Percentiles rank a stretch among this genome's conserved stretches.
phyloP scores from a whole-genome alignment of 2,329 filamentous ascomycete species.

The Claviceps sorghi region DNA sequence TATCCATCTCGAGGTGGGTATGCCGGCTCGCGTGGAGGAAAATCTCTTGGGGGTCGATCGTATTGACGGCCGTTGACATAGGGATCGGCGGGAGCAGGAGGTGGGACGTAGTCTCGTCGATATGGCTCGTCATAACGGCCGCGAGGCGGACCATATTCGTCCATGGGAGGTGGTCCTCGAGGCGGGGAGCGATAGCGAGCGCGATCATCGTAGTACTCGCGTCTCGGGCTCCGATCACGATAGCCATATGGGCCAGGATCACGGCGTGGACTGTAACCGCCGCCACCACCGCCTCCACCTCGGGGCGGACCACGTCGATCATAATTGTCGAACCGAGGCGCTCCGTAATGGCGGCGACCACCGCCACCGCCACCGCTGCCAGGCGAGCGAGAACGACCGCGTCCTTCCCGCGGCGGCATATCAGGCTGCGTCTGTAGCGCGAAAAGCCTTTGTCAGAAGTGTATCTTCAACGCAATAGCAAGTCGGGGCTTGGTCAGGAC shows the following conservation, averaged over 20 bases:
- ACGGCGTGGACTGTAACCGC: constrained; percentile 64
- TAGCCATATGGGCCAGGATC: constrained; percentile 55
- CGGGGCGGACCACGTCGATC: constrained; percentile 57
- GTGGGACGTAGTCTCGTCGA: constrained; percentile 50
- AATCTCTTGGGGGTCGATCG: constrained; percentile 39
- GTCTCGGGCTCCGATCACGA: constrained; percentile 72
- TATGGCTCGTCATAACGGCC: constrained; percentile 67
- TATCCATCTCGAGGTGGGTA: constrained; percentile 27
- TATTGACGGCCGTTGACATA: constrained; percentile 44
- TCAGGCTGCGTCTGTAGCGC: constrained; percentile 61
- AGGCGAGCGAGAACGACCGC: constrained; percentile 67
- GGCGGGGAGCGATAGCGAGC: constrained; percentile 70
- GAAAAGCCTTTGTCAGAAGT: background rate
- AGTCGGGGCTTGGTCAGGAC: constrained; percentile 16
- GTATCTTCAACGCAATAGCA: background rate
- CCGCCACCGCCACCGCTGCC: constrained; percentile 2
- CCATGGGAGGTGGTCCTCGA: constrained; percentile 47
- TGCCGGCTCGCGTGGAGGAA: constrained; percentile 28
- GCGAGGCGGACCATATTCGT: constrained; percentile 61
- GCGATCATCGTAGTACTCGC: constrained; percentile 78
- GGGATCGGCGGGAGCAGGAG: constrained; percentile 48
- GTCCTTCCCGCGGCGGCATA: constrained; percentile 46
- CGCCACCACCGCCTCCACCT: constrained; percentile 39
- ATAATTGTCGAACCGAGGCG: constrained; percentile 57
- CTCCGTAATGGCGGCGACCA: constrained; percentile 46